These are phyloP conservation scores for Eimeria zaria DNA, from an alignment of 169 alveolate species.

Conservation along the genomic window DNA sequence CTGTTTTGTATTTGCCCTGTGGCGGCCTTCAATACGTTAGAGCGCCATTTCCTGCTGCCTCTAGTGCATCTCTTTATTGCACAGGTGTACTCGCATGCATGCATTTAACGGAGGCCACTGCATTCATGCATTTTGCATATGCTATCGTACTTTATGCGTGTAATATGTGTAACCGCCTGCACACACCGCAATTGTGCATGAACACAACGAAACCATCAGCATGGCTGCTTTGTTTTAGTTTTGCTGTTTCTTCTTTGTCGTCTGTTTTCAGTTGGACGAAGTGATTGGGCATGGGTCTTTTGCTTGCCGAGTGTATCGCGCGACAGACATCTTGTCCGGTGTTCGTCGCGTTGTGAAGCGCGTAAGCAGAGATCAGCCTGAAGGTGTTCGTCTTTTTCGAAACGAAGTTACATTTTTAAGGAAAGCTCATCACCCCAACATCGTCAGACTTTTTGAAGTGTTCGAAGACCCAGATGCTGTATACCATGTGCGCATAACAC, in stretches of 20 bases:
- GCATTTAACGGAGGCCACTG: no score
- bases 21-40: not conserved
- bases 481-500: not conserved
- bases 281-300: constrained; percentile 74
- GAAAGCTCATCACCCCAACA: constrained; percentile 95
- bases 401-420: constrained; percentile 54
- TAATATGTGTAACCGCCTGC: no score
- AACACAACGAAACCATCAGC: no score
- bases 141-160: no score
- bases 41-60: not conserved
- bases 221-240: no score
- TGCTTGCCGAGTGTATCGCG: constrained; percentile 74
- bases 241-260: no score
- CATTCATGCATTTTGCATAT: no score
- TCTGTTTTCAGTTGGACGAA: constrained; percentile 76
- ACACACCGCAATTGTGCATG: no score
- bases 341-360: constrained; percentile 79
- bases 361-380: constrained; percentile 70
- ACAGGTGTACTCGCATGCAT: not conserved
- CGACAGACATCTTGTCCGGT: constrained; percentile 70
- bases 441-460: constrained; percentile 94
- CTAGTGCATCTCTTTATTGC: not conserved
- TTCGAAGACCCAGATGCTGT: constrained; percentile 90
- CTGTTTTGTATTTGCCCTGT: not conserved
- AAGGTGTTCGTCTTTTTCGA: constrained; percentile 60